Conservation (phyloP, 202 grass and related monocot genomes). For the Brachypodium distachyon region DNA sequence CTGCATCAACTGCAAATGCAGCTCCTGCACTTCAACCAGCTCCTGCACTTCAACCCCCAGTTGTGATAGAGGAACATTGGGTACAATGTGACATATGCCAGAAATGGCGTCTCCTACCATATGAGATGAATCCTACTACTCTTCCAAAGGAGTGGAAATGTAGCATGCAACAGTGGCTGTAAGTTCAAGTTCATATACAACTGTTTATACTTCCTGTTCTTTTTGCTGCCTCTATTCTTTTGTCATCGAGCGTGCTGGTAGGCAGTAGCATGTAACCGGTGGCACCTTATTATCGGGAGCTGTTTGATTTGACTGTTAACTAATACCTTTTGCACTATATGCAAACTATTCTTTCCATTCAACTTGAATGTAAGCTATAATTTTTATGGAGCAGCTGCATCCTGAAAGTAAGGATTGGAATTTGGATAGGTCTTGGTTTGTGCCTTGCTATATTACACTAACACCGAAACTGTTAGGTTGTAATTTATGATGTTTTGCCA, state of each 20-base stretch:
- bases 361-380: neutral
- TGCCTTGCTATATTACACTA: neutral
- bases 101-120: constrained; percentile 93
- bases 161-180: constrained; percentile 90
- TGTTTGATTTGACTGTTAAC: constrained; percentile 18
- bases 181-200: constrained; percentile 41
- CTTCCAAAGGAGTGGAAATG: constrained; percentile 91
- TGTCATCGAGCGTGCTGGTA: neutral
- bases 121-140: constrained; percentile 50
- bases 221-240: neutral
- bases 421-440: neutral
- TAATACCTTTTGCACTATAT: neutral
- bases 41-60: constrained; percentile 32
- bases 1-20: constrained; percentile 36
- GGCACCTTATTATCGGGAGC: neutral
- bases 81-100: constrained; percentile 88
- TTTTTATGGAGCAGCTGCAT: neutral
- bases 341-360: neutral
- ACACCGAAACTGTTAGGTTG: neutral
- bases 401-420: neutral
- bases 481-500: constrained; percentile 1
- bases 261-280: neutral
- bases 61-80: constrained; percentile 92
- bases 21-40: constrained; percentile 33
- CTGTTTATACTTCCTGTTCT: neutral